Evolutionary conservation across 768 basidiomycete genomes (phyloP).

Genomic region (Tephrocybe sp.): DNA sequence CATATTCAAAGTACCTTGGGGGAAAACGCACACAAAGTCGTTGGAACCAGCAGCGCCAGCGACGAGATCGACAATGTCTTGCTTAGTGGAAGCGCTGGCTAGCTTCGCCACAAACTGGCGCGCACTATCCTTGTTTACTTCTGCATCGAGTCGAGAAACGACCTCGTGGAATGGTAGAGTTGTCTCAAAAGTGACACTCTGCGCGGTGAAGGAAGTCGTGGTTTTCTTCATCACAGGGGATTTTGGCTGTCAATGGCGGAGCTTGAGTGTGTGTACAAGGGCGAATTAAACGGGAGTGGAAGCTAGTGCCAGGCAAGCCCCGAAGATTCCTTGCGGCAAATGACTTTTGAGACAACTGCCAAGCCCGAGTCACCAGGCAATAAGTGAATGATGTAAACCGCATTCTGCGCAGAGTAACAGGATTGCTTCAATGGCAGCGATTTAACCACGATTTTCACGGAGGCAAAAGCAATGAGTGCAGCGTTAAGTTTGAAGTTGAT

Average conservation of each 20-base stretch:
- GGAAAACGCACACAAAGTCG: slow-evolving; percentile 45
- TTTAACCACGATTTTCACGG: no score
- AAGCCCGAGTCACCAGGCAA: no score
- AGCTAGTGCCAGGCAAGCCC: no score
- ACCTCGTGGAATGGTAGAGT: slow-evolving; percentile 37
- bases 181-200: slow-evolving; percentile 42
- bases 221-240: slow-evolving; percentile 22
- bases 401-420: no score
- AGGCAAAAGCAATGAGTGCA: no score
- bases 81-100: slow-evolving; percentile 25
- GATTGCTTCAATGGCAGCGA: no score
- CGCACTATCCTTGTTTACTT: slow-evolving; percentile 37
- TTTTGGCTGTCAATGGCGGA: neutral
- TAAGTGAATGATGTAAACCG: no score
- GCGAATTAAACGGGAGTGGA: no score
- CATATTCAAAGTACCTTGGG: neutral
- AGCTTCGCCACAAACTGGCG: slow-evolving; percentile 22
- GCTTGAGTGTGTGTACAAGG: no score
- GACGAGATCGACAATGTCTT: slow-evolving; percentile 35
- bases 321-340: no score
- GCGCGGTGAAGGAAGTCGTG: slow-evolving; percentile 32
- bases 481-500: no score
- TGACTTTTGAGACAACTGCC: no score
- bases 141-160: slow-evolving; percentile 39
- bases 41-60: slow-evolving; percentile 25